Evolutionary conservation across 176 grass and related monocot species (phyloP), one percentile per base, ranked within the genome.

Genomic region (Oryza meyeriana): DNA sequence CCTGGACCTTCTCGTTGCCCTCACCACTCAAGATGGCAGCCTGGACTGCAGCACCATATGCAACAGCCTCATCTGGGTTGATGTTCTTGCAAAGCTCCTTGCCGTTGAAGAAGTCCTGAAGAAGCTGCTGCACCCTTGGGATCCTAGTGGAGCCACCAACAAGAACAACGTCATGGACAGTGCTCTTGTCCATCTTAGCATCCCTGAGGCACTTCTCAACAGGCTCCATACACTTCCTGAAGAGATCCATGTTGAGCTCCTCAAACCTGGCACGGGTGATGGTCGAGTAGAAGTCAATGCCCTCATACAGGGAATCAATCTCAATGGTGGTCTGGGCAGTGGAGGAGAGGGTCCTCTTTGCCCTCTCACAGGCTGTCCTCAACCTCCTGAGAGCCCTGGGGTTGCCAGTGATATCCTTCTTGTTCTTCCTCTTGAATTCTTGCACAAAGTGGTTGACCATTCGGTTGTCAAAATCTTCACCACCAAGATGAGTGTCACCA

Each of bases 1-100:
- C 78, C 64, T 80, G 78, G n/a, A 80, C 78, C 78, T 80, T 80
- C 44, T 80, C 78, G n/a, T 76, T 76, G 13, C 74, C 74, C 74
- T 76, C 74, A 18, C 74, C 74, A 26, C 55, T 76, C 74, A 76
- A 17, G 74, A 76, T 62, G 55, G 74, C 34, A 1, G 74, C 74
- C 33, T 62, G 74, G 20, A 76, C 74, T 2, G 74, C 74, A 29
- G 55, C 74, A 9, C 74, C 74, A 26, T 76, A 76, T 6, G 74
- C 74, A 76, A 76, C 74, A 62, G 55, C 74, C n/a, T 76, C 74
- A 40, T 76, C 55, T 27, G 74, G 74, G 52, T 76, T 76, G 55
- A 76, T 76, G 33, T 31, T 76, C 74, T 76, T 76, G 55, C 74
- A 76, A 14, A 76, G 74, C 52, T 76, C 74, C 33, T 75, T 75